phyloP scores from a whole-genome alignment of 169 alveolate species.

The Cryptosporidium baileyi region DNA sequence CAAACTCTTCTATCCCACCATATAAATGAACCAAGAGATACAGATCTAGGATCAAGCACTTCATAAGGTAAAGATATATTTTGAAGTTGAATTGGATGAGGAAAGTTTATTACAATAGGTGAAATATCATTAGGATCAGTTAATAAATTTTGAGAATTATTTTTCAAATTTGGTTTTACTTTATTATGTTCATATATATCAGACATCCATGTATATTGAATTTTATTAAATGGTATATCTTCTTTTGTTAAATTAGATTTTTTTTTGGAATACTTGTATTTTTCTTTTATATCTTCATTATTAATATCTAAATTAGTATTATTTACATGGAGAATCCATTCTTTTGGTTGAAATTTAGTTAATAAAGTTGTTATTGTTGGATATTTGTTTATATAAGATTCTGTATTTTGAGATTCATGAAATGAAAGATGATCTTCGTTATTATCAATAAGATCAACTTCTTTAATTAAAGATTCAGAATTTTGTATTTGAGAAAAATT shows the following conservation, averaged over 20 bases:
- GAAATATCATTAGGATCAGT: slow-evolving; percentile 38
- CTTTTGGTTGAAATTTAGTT: slow-evolving; percentile 16
- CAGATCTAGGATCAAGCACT: slow-evolving; percentile 54
- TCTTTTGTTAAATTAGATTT: not conserved
- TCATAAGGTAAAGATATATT: slow-evolving; percentile 50
- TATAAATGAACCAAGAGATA: slow-evolving; percentile 43
- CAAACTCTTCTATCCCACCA: slow-evolving; percentile 71
- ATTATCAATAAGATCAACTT: too few species aligned
- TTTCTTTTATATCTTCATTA: not conserved
- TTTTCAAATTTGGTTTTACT: not conserved
- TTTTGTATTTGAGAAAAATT: not conserved
- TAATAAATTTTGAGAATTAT: not conserved
- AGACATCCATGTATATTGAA: slow-evolving; percentile 40
- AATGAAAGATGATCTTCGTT: too few species aligned
- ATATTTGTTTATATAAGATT: not conserved
- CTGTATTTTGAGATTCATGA: slow-evolving; percentile 19
- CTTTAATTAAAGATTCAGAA: too few species aligned
- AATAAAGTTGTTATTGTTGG: slow-evolving; percentile 41
- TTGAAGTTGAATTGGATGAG: slow-evolving; percentile 68
- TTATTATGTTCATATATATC: slow-evolving; percentile 14
- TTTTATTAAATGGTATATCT: slow-evolving; percentile 25
- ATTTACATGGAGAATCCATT: not conserved
- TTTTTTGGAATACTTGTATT: not conserved
- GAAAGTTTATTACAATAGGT: slow-evolving; percentile 43
- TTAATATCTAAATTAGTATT: too few species aligned